These are phyloP conservation scores for Vigna angularis DNA, from an alignment of 306 rosid species.

Conservation along the genomic window DNA sequence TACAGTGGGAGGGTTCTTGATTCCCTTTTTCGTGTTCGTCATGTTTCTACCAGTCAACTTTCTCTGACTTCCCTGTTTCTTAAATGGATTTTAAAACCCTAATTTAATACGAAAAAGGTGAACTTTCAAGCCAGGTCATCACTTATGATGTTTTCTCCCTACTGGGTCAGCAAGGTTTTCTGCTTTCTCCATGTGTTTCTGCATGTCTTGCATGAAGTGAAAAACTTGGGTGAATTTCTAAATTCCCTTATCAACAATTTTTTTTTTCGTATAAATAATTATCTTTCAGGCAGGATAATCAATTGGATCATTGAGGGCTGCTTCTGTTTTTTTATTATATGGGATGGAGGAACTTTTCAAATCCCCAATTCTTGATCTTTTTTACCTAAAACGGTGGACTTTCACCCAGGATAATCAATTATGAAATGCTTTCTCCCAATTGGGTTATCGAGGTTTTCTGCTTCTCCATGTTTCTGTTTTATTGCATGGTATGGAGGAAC, in stretches of 20 bases:
- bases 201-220: background rate
- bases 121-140: background rate
- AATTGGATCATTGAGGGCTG: background rate
- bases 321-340: background rate
- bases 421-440: background rate
- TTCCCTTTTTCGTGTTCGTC: background rate
- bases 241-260: background rate
- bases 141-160: background rate
- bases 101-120: background rate
- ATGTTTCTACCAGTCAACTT: slow-evolving; percentile 7
- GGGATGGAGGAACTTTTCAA: background rate
- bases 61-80: slow-evolving; percentile 25
- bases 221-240: background rate
- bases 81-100: background rate
- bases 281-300: background rate
- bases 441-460: background rate
- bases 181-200: background rate
- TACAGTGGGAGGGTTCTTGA: slow-evolving; percentile 6
- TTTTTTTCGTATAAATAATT: no score
- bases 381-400: background rate
- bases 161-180: background rate
- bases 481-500: background rate
- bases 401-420: background rate
- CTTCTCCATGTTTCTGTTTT: background rate
- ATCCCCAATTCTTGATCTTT: background rate